Evolutionary conservation across 169 alveolate species (phyloP).

Genomic region (Cryptosporidium ubiquitum): DNA sequence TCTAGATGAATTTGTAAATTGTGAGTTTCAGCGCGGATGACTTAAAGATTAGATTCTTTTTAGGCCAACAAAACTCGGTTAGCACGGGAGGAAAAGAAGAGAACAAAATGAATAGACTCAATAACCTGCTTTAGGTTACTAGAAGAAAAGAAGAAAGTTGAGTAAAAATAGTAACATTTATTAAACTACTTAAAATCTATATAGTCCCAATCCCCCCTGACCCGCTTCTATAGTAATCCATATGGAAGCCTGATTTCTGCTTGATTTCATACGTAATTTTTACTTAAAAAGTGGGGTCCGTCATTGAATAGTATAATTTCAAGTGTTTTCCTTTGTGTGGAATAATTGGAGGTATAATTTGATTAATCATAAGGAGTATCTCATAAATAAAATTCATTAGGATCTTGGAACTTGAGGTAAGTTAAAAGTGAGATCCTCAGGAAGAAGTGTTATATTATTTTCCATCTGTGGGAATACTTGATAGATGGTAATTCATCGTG

Average conservation of each 20-base stretch:
- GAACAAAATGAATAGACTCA: neutral
- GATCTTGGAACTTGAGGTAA: constrained; percentile 30
- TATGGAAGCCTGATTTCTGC: constrained; percentile 70
- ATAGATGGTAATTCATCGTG: neutral
- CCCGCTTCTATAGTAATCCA: constrained; percentile 73
- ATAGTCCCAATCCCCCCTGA: constrained; percentile 53
- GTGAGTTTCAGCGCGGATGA: neutral
- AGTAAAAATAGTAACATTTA: neutral
- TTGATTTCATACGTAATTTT: constrained; percentile 74
- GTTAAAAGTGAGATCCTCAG: neutral
- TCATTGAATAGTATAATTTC: constrained; percentile 56
- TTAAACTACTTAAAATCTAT: neutral
- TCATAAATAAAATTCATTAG: neutral
- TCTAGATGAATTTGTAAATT: neutral
- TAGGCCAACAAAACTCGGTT: neutral
- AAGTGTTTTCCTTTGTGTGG: constrained; percentile 72
- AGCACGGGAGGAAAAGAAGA: neutral
- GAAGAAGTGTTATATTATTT: neutral
- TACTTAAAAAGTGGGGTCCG: constrained; percentile 75
- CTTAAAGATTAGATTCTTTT: neutral
- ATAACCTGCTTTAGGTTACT: neutral
- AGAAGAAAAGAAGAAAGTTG: neutral
- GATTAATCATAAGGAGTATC: constrained; percentile 47
- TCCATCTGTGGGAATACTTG: neutral
- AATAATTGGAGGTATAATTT: constrained; percentile 46